Evolutionary conservation across 306 rosid species (phyloP), one percentile per base, ranked within the genome.

Genomic region (Fagus sylvatica): DNA sequence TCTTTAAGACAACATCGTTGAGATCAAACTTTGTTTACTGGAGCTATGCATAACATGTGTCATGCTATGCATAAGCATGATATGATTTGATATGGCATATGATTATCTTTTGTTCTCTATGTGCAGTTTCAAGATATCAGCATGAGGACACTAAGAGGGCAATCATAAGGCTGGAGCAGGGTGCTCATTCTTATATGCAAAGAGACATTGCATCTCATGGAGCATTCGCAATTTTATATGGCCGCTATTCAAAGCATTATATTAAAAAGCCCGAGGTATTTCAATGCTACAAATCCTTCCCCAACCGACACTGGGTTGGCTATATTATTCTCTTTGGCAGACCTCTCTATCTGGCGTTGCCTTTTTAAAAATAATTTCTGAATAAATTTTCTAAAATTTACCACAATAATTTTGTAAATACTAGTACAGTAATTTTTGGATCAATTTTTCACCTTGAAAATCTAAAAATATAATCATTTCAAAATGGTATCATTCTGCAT

Each of bases 181-280:
- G 91, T 81, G 89, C 90, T 55, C 83, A 82, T 84, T 84, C 99
- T 51, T 70, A 46, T 83, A 85, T 83, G 85, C 94, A 88, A 83
- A 90, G 98, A 89, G 89, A 86, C 68, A 96, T 91, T 88, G 91
- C 89, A 62, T 84, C 93, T 73, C 96, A 89, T 36, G 92, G 94
- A 82, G 98, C 99, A 86, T 81, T 96, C 79, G 97, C 99, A 73
- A 57, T 93, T 70, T 87, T 96, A 46, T 91, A 86, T 46, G 93
- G 93, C 65, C 98, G 87, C 65, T 81, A 72, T 73, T 89, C 91
- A 2, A 90, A 81, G 87, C 93, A 91, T 87, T 96, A 90, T 87
- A 91, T 96, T 74, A 91, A 88, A 86, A 96, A 91, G 84, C 70
- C 96, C 0, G 96, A 96, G 98, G 99, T 96, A 92, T 79, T 43